A percentile compares a stretch with the other conserved stretches of the same genome.
phyloP scores from a whole-genome alignment of 2,329 filamentous ascomycete species.

The Pseudocercospora pini-densiflorae region DNA sequence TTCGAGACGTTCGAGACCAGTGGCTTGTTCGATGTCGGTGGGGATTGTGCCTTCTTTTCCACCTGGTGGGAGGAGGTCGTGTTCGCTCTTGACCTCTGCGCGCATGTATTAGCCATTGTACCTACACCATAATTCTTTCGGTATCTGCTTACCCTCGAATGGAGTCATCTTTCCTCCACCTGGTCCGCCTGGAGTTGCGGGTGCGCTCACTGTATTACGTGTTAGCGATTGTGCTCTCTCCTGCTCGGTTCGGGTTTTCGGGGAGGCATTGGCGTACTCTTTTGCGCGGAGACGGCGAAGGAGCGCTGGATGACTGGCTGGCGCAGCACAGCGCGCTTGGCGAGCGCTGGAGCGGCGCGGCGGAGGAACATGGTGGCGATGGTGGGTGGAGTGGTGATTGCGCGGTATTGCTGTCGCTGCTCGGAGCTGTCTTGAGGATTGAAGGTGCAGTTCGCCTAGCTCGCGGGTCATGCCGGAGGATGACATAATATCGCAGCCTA shows the following conservation, averaged over 20 bases:
- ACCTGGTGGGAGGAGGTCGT: constrained; percentile 86
- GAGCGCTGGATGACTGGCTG: constrained; percentile 47
- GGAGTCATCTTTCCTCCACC: constrained; percentile 49
- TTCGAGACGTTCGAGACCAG: constrained; percentile 97
- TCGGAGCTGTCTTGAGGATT: neutral
- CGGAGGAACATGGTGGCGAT: constrained; percentile 49
- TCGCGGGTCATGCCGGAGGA: neutral
- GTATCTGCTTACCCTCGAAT: constrained; percentile 46
- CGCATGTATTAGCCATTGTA: constrained; percentile 18
- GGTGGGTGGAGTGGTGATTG: constrained; percentile 13
- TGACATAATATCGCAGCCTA: neutral
- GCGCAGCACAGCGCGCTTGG: constrained; percentile 49
- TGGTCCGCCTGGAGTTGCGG: constrained; percentile 28
- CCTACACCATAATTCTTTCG: neutral
- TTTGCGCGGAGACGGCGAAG: constrained; percentile 52
- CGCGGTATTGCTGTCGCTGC: neutral
- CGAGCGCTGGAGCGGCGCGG: constrained; percentile 54
- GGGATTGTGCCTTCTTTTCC: constrained; percentile 81
- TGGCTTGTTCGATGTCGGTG: constrained; percentile 93
- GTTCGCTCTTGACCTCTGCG: constrained; percentile 78
- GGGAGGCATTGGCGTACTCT: constrained; percentile 46
- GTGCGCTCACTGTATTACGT: constrained; percentile 17
- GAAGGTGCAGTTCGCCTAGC: neutral
- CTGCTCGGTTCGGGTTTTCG: constrained; percentile 16
- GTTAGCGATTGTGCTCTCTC: constrained; percentile 8